A percentile compares a stretch with the other conserved stretches of the same genome.
Evolutionary conservation across 2,329 filamentous ascomycete genomes (phyloP).

Genomic region (Tolypocladium amazonense): DNA sequence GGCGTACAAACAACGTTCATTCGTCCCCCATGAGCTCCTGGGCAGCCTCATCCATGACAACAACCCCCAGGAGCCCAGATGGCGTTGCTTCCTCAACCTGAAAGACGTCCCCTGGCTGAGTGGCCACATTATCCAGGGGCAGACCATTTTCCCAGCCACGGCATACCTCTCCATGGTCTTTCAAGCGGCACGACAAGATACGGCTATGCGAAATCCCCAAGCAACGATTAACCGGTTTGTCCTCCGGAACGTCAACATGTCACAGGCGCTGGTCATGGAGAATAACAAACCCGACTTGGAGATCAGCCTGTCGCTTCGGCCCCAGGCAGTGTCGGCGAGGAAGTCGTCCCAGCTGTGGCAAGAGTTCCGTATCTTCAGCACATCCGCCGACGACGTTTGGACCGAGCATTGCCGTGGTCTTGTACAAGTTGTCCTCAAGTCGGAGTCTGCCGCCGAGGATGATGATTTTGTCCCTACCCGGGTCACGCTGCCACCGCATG

Average conservation of each 20-base stretch:
- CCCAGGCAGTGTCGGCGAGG: conserved; percentile 7
- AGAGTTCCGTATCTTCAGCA: conserved; percentile 13
- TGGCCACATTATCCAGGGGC: conserved; percentile 19
- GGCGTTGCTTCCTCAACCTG: conserved; percentile 3
- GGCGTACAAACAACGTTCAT: conserved; percentile 1
- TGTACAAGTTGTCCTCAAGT: conserved; percentile 6
- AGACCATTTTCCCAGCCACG: conserved; percentile 25
- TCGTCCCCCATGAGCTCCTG: conserved; percentile 5
- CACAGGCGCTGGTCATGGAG: conserved; percentile 8
- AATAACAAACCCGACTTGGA: conserved; percentile 6
- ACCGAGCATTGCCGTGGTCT: conserved; percentile 16
- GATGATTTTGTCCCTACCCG: conserved; percentile 2
- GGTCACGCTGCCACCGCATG: conserved; percentile 1
- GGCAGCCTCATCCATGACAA: conserved; percentile 4
- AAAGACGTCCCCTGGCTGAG: conserved; percentile 20
- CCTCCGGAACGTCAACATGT: conserved; percentile 12
- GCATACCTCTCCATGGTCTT: conserved; percentile 23
- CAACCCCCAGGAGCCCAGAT: conserved; percentile 7
- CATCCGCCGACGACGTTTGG: conserved; percentile 8
- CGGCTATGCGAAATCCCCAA: conserved; percentile 9
- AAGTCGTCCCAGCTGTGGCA: conserved; percentile 8
- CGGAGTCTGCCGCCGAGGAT: conserved; percentile 1
- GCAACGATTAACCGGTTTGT: conserved; percentile 5
- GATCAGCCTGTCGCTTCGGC: conserved; percentile 8
- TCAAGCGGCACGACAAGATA: conserved; percentile 7